Conservation (phyloP, 1,139 yeast species). For the Suhomyces yuchorum region DNA sequence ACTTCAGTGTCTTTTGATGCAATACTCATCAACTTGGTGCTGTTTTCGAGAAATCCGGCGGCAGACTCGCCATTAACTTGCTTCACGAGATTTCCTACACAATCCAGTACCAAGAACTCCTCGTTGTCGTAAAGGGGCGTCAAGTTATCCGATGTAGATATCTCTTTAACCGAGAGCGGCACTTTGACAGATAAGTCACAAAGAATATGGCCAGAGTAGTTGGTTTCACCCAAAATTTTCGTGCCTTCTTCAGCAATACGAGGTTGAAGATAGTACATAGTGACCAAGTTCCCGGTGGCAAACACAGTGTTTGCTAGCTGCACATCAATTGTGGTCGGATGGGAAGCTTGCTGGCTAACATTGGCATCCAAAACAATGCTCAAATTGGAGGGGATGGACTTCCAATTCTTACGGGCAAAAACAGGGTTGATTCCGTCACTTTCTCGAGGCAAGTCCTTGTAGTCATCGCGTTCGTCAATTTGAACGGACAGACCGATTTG, state of each 20-base stretch:
- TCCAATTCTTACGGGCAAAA: conserved; percentile 44
- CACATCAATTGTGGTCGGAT: conserved; percentile 23
- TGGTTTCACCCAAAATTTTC: conserved; percentile 17
- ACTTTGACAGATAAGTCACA: conserved; percentile 31
- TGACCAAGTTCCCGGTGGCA: conserved; percentile 37
- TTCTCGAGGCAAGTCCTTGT: conserved; percentile 25
- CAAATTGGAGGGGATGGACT: conserved; percentile 26
- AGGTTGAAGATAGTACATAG: conserved; percentile 41
- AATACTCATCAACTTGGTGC: conserved; percentile 42
- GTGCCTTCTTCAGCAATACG: conserved; percentile 2
- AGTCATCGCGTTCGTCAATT: conserved; percentile 30
- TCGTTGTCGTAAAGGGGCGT: conserved; percentile 28
- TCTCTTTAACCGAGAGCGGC: conserved; percentile 18
- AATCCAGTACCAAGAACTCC: conserved; percentile 40
- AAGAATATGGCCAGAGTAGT: conserved; percentile 35
- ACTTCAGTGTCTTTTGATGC: conserved; percentile 52
- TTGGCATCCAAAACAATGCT: conserved; percentile 21
- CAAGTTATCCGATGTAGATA: conserved; percentile 33
- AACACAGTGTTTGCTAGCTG: conserved; percentile 46
- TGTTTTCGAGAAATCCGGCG: conserved; percentile 50
- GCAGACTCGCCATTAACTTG: conserved; percentile 52
- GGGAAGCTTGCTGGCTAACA: not conserved
- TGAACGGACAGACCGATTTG: conserved; percentile 24
- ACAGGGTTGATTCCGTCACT: conserved; percentile 41
- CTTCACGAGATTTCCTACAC: conserved; percentile 55